These are phyloP conservation scores for Seiridium cupressi DNA, from an alignment of 2,329 filamentous ascomycete species.

Conservation along the genomic window DNA sequence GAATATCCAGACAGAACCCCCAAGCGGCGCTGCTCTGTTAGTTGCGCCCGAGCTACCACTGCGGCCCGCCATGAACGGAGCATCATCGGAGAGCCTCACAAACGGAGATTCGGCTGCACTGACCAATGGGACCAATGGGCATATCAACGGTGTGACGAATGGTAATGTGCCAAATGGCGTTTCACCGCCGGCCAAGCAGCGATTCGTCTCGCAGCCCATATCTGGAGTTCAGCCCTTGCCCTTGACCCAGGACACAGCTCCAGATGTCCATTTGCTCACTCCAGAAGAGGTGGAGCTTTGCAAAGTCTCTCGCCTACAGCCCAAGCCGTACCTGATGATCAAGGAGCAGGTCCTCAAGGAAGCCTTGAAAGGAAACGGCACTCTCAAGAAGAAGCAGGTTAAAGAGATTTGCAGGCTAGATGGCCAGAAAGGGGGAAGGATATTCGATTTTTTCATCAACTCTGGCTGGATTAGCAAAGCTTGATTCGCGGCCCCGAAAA, in stretches of 20 bases:
- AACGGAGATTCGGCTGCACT: conserved; percentile 55
- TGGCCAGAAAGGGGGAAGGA: conserved; percentile 75
- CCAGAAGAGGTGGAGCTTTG: conserved; percentile 85
- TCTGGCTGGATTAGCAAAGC: conserved; percentile 87
- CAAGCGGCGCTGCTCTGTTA: conserved; percentile 71
- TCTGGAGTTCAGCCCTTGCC: conserved; percentile 62
- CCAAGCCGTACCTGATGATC: conserved; percentile 92
- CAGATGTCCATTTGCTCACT: conserved; percentile 83
- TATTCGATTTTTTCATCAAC: conserved; percentile 95
- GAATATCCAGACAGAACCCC: conserved; percentile 64
- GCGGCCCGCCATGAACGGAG: conserved; percentile 41
- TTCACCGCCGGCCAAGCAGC: conserved; percentile 44
- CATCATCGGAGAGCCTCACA: conserved; percentile 19
- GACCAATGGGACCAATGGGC: conserved; percentile 57
- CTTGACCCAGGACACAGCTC: conserved; percentile 71
- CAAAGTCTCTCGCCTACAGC: conserved; percentile 78
- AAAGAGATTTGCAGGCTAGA: conserved; percentile 84
- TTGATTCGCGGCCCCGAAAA: neutral
- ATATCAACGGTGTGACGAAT: conserved; percentile 21
- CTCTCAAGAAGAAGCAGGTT: conserved; percentile 90
- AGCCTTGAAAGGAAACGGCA: conserved; percentile 83
- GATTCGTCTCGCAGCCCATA: conserved; percentile 54
- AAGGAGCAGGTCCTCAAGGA: conserved; percentile 93
- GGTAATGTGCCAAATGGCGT: conserved; percentile 39
- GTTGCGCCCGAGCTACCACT: conserved; percentile 77